phyloP scores from a whole-genome alignment of 805 yeast species.

The Candida lessepsii region DNA sequence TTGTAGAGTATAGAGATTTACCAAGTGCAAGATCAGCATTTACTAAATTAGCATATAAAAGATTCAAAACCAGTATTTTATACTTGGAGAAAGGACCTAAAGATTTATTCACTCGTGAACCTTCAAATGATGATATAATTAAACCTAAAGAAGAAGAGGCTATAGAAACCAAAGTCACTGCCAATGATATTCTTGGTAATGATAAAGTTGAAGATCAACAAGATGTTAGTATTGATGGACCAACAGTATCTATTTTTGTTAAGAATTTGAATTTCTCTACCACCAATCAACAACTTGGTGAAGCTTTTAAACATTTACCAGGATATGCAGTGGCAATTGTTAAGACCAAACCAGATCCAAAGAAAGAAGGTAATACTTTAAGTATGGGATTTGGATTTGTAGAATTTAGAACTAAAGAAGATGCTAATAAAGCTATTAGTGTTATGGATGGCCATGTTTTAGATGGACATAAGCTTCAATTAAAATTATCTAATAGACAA shows the following conservation, averaged over 20 bases:
- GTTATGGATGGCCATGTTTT: constrained; percentile 73
- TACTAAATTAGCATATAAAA: constrained; percentile 78
- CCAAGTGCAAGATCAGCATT: constrained; percentile 90
- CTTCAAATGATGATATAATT: constrained; percentile 38
- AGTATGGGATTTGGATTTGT: constrained; percentile 99
- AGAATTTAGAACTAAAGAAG: constrained; percentile 76
- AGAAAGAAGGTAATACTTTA: constrained; percentile 57
- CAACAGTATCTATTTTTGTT: constrained; percentile 84
- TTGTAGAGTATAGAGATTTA: constrained; percentile 80
- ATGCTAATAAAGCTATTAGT: constrained; percentile 74
- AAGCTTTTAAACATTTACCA: constrained; percentile 62
- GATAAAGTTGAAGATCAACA: constrained; percentile 32
- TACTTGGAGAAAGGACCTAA: constrained; percentile 94
- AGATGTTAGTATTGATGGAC: constrained; percentile 53
- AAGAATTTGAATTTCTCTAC: constrained; percentile 91
- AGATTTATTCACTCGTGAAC: constrained; percentile 66
- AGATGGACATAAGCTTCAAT: constrained; percentile 87
- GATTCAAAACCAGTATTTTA: constrained; percentile 82
- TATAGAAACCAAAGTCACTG: constrained; percentile 45
- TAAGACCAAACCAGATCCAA: constrained; percentile 86
- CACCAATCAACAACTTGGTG: constrained; percentile 52
- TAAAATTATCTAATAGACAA: constrained; percentile 83
- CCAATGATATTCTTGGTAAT: constrained; percentile 43
- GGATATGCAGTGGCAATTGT: constrained; percentile 85
- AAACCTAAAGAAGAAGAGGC: constrained; percentile 30